These are phyloP conservation scores for Kuraishia piskuri DNA, from an alignment of 805 yeast species.

Conservation along the genomic window DNA sequence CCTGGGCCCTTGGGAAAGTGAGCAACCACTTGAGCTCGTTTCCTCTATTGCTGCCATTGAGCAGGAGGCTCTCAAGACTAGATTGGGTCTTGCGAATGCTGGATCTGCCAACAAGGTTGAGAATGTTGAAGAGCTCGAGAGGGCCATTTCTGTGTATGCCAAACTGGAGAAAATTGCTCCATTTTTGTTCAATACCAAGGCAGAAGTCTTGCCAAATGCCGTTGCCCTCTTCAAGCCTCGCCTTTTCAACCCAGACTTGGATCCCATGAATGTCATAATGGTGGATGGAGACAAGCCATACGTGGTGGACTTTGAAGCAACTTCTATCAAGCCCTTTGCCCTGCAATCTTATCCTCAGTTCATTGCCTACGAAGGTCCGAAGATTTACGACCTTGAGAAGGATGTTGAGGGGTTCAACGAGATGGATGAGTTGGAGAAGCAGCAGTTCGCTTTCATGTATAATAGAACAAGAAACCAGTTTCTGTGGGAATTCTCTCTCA, in stretches of 20 bases:
- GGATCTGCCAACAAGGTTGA: conserved; percentile 39
- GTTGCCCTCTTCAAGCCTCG: conserved; percentile 63
- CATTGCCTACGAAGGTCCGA: conserved; percentile 82
- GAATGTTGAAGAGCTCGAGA: conserved; percentile 31
- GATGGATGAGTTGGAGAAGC: conserved; percentile 64
- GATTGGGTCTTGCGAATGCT: conserved; percentile 46
- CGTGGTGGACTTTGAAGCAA: conserved; percentile 78
- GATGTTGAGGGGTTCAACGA: conserved; percentile 66
- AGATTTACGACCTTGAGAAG: conserved; percentile 64
- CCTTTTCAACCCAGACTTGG: conserved; percentile 73
- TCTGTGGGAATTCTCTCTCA: conserved; percentile 74
- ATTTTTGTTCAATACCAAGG: conserved; percentile 43
- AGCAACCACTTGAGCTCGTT: conserved; percentile 54
- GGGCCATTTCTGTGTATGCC: conserved; percentile 53
- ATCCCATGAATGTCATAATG: conserved; percentile 77
- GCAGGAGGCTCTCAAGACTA: conserved; percentile 46
- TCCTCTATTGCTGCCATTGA: conserved; percentile 59
- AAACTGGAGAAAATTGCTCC: conserved; percentile 50
- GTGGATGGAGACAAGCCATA: conserved; percentile 31
- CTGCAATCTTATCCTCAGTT: conserved; percentile 75
- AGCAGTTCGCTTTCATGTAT: conserved; percentile 79
- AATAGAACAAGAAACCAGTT: conserved; percentile 87
- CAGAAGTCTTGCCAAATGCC: conserved; percentile 52
- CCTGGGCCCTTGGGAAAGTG: conserved; percentile 73
- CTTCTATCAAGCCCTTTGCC: conserved; percentile 74